These are phyloP conservation scores for Chlorencoelia australis DNA, from an alignment of 2,329 filamentous ascomycete species.

Conservation along the genomic window DNA sequence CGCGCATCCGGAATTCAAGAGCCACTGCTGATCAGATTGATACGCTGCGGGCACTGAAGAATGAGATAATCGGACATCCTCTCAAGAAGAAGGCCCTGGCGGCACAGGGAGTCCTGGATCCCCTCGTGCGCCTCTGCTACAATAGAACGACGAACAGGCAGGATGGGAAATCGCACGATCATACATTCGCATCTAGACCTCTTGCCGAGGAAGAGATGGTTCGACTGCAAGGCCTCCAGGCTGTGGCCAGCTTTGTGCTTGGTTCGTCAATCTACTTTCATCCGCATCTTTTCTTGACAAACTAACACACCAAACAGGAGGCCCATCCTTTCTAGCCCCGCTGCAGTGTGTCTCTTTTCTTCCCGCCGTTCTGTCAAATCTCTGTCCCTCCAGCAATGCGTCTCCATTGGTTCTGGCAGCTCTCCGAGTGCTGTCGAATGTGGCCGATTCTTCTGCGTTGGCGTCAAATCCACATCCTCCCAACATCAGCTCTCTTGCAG, in stretches of 20 bases:
- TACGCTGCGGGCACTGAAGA: conserved; percentile 68
- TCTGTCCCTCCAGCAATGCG: conserved; percentile 56
- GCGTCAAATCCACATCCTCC: conserved; percentile 40
- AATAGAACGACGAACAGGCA: conserved; percentile 31
- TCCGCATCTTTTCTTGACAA: conserved; percentile 9
- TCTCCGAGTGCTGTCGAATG: conserved; percentile 61
- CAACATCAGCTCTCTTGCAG: conserved; percentile 44
- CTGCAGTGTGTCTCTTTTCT: conserved; percentile 59
- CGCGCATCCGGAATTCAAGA: conserved; percentile 46
- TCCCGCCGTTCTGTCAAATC: conserved; percentile 57
- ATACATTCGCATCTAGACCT: conserved; percentile 28
- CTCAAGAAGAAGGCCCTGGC: conserved; percentile 79
- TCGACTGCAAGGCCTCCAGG: conserved; percentile 68
- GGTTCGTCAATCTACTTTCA: conserved; percentile 44
- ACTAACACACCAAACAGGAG: conserved; percentile 52
- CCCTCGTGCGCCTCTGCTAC: conserved; percentile 44
- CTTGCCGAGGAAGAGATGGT: conserved; percentile 56
- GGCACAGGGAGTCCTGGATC: conserved; percentile 55
- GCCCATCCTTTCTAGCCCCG: conserved; percentile 66
- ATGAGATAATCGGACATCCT: conserved; percentile 79
- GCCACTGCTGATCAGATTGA: conserved; percentile 42
- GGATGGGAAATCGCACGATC: conserved; percentile 38
- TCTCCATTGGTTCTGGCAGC: conserved; percentile 61
- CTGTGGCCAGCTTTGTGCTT: conserved; percentile 77
- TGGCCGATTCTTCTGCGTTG: conserved; percentile 54